Evolutionary conservation across 371 early-diverging fungal species (phyloP).

Genomic region (Apophysomyces trapeziformis): DNA sequence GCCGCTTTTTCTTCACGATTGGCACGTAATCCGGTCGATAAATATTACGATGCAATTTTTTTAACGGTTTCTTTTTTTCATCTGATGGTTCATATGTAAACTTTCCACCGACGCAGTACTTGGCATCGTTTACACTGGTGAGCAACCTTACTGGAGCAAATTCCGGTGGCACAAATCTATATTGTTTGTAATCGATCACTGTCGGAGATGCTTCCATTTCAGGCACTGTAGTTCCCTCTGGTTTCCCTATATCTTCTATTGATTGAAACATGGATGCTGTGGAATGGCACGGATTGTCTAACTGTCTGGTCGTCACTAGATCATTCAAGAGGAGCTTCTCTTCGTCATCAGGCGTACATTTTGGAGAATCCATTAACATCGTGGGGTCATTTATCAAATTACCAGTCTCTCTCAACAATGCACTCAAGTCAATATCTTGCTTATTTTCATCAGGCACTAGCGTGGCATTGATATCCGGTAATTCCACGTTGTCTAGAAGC

Average conservation of each 20-base stretch:
- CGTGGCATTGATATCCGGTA: background rate
- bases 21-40: constrained; percentile 55
- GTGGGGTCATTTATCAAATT: background rate
- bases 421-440: background rate
- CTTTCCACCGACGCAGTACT: constrained; percentile 54
- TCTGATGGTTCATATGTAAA: constrained; percentile 38
- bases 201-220: background rate
- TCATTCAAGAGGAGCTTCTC: background rate
- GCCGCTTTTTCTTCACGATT: background rate
- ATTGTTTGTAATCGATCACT: background rate
- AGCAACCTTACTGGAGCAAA: constrained; percentile 49
- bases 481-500: background rate
- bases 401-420: background rate
- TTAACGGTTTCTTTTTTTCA: background rate
- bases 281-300: background rate
- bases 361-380: background rate
- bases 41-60: constrained; percentile 16
- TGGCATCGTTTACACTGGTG: constrained; percentile 45
- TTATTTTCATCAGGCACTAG: background rate
- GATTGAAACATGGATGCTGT: background rate
- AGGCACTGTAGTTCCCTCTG: background rate
- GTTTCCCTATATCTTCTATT: background rate
- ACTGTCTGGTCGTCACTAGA: background rate
- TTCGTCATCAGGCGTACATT: background rate
- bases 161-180: constrained; percentile 31